Evolutionary conservation across 2,329 filamentous ascomycete genomes (phyloP), one percentile per base, ranked within the genome.

Genomic region (Fusarium buharicum): DNA sequence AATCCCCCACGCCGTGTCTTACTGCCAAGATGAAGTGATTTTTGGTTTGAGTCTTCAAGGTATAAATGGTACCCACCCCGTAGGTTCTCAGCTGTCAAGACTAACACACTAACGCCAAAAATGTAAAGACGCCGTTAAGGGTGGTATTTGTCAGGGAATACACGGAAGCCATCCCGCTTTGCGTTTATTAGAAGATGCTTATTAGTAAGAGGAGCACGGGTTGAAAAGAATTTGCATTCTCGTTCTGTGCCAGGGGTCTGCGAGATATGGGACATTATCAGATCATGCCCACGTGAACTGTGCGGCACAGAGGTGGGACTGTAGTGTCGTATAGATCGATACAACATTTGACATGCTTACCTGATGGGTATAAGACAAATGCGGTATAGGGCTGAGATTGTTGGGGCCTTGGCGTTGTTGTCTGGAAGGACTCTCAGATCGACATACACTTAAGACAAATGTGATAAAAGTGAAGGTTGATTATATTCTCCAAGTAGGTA

Each of bases 31-130:
- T 53, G 34, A 10, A 16, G 20, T 40, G 50, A 51, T 6, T 8
- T 13, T 22, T 24, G 22, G 13, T 43, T 24, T 24, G 37, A 18
- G 13, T 39, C 18, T 39, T 24, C 14, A 39, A 39, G 6, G 37
- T 24, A 14, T 13, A n/a, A 7, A 7, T 4, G 22, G 37, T 24
- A 39, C 13, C 20, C 37, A 39, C 37, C 12, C 12, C 37, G 8
- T 17, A 39, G 10, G 33, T 30, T 52, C 34, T 24, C 11, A 20
- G 12, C 30, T 24, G 37, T 34, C 6, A 36, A 31, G 8, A 34
- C 40, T 36, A 46, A 45, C 24, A 41, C 11, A 34, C 40, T 39
- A 46, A 45, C 24, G 37, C 38, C 9, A 13, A 40, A 41, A 30
- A 11, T 18, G 16, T 4, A 8, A 33, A 18, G n/a, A 34, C 12